Base-by-base conservation (phyloP, 495 filamentous ascomycete genomes). In the Lophiotrema nucula region DNA sequence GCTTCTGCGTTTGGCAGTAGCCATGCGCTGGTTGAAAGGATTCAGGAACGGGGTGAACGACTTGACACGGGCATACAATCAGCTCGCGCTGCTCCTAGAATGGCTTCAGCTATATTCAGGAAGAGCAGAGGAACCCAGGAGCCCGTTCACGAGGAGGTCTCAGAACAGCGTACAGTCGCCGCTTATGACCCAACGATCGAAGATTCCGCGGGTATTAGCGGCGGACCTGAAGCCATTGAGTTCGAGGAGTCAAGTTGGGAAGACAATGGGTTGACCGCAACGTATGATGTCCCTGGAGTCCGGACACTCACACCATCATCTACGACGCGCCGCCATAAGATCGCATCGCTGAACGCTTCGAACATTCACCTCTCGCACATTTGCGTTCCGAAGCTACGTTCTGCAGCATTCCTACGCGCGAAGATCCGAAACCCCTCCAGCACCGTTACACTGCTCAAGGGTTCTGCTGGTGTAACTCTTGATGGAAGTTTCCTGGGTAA, bases 401-500 rank as follows among this genome's bases (percentile, higher is more conserved):
- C 79, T 0, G 79, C 78, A 10, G 85, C 85, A 0, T 88, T 87
- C 70, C 79, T 88, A 38, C 82, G 82, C 55, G 85, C 84, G 10
- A 77, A 77, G 25, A 69, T 89, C 26, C 74, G 76, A 48, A 89
- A 88, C 58, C 74, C 74, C 3, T 79, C 76, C 41, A 49, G 28
- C 39, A 73, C 76, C 41, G 74, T 85, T 38, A 81, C 80, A 0
- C 74, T 89, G 2, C 80, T 87, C 26, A 76, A 76, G 53, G 85
- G 84, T 15, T 76, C 75, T 1, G 77, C 77, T 0, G 83, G 85
- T 1, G 73, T 89, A 13, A 86, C 84, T 2, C 83, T 88, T 22
- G 87, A 89, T 64, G 83, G 81, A 2, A 79, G 77, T 10, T 88
- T 88, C 67, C 69, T 90, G 26, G 87, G 87, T 10, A 82, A 81